A percentile compares a stretch with the other conserved stretches of the same genome.
These are phyloP conservation scores for Syzygium syzygioides DNA, from an alignment of 441 rosid genomes.

Conservation along the genomic window DNA sequence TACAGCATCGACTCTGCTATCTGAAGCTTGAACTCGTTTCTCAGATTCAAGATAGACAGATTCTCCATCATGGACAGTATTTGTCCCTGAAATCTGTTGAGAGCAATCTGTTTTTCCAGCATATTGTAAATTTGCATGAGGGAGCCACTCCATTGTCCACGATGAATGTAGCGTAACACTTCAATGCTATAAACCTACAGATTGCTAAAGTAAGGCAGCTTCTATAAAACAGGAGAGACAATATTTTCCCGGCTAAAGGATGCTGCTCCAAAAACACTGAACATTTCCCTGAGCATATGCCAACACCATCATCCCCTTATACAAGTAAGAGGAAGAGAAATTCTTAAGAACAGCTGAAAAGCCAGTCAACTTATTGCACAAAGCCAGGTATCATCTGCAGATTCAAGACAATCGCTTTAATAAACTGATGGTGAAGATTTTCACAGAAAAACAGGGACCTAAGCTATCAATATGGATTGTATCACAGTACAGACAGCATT, in stretches of 20 bases:
- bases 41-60: slow-evolving; percentile 21
- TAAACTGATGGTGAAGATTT: not conserved
- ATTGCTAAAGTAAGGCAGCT: not conserved
- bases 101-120: not conserved
- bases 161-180: not conserved
- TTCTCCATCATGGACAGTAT: slow-evolving; percentile 20
- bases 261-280: not conserved
- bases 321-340: not conserved
- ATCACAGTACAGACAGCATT: not conserved
- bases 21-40: slow-evolving; percentile 31
- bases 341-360: not conserved
- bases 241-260: not conserved
- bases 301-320: not conserved
- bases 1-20: slow-evolving; percentile 29
- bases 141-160: not conserved
- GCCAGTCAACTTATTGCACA: not conserved
- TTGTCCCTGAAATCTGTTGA: not conserved
- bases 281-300: not conserved
- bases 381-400: not conserved
- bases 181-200: not conserved
- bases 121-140: not conserved
- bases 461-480: not conserved
- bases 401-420: not conserved
- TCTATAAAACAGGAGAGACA: not conserved
- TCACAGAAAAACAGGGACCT: not conserved